phyloP scores from a whole-genome alignment of 2,329 filamentous ascomycete species.

The Thielaviopsis populi region DNA sequence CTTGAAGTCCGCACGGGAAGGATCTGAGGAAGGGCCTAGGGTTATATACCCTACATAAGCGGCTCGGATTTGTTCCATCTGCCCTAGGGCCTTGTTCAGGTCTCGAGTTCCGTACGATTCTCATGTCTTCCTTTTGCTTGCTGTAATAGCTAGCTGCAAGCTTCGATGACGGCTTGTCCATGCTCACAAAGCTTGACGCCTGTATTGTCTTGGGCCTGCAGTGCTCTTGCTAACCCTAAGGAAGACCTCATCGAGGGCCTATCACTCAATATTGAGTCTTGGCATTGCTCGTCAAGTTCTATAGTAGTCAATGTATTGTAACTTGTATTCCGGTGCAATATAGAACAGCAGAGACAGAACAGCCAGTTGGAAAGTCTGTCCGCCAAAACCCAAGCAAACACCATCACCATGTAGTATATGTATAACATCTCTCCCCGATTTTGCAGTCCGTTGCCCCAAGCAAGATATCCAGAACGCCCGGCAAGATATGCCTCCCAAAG shows the following conservation, averaged over 20 bases:
- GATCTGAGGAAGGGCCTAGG: too few relatives aligned
- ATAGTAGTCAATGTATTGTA: neutral
- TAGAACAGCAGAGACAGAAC: neutral
- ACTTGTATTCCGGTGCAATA: neutral
- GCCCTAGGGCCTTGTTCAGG: too few relatives aligned
- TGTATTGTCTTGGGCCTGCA: too few relatives aligned
- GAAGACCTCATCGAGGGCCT: neutral
- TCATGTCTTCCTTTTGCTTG: too few relatives aligned
- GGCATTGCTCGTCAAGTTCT: neutral
- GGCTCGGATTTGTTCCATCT: too few relatives aligned
- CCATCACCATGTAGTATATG: neutral
- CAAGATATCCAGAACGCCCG: neutral
- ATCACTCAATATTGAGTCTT: neutral
- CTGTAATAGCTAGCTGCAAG: too few relatives aligned
- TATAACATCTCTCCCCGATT: neutral
- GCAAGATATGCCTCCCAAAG: neutral
- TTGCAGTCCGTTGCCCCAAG: neutral
- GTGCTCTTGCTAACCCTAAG: too few relatives aligned
- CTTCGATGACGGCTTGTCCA: too few relatives aligned
- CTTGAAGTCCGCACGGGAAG: too few relatives aligned
- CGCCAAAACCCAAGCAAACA: neutral
- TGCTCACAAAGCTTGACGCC: too few relatives aligned
- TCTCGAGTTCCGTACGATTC: too few relatives aligned
- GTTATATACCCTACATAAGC: too few relatives aligned
- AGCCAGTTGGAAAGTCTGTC: neutral